Evolutionary conservation across 2,329 filamentous ascomycete species (phyloP).

Genomic region (Elsinoe arachidis): DNA sequence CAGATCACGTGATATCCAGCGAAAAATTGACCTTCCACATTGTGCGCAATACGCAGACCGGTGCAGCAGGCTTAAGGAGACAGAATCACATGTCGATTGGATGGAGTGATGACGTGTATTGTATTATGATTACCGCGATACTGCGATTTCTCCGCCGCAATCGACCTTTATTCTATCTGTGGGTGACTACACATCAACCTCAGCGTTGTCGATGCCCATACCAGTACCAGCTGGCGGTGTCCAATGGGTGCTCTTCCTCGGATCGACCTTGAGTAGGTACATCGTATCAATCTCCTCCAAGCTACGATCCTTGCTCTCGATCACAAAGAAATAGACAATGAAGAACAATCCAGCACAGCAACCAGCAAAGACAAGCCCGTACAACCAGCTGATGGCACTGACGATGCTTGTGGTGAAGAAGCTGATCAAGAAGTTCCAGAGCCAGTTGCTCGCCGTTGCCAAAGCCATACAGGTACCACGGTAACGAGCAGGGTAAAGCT

Average conservation of each 20-base stretch:
- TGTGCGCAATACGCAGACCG: too few relatives aligned
- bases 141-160: too few relatives aligned
- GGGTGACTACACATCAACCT: not conserved
- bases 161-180: too few relatives aligned
- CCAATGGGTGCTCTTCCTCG: conserved; percentile 24
- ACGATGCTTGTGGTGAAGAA: conserved; percentile 33
- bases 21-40: too few relatives aligned
- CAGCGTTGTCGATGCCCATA: not conserved
- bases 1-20: too few relatives aligned
- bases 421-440: conserved; percentile 34
- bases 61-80: too few relatives aligned
- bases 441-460: conserved; percentile 38
- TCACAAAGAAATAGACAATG: conserved; percentile 34
- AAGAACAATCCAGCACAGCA: conserved; percentile 28
- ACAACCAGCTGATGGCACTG: conserved; percentile 30
- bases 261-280: conserved; percentile 20
- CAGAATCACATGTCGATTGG: too few relatives aligned
- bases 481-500: conserved; percentile 30
- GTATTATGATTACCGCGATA: too few relatives aligned
- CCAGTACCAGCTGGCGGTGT: not conserved
- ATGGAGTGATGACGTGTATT: too few relatives aligned
- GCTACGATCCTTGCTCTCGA: conserved; percentile 30
- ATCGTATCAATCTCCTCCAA: conserved; percentile 26
- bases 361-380: conserved; percentile 33
- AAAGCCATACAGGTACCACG: conserved; percentile 38